Conservation (phyloP, 306 rosid genomes). For the Prunus mume region DNA sequence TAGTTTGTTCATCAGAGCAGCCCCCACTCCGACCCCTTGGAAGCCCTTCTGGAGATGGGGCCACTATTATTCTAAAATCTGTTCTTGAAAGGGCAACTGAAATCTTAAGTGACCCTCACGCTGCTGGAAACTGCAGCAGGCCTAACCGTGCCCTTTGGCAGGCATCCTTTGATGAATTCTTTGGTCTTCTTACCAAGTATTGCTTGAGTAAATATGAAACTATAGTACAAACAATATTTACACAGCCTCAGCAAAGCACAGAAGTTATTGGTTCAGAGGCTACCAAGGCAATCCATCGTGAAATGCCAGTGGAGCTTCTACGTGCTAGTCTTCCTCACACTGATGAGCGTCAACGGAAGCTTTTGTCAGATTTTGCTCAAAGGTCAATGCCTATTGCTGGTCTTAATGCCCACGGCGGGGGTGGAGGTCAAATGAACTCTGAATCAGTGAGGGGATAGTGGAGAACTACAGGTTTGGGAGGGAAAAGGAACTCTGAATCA, state of each 20-base stretch:
- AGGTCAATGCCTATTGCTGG: constrained; percentile 74
- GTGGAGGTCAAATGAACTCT: constrained; percentile 61
- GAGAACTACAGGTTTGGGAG: too few species aligned
- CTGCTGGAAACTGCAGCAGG: constrained; percentile 60
- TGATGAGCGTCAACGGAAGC: constrained; percentile 52
- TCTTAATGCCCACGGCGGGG: constrained; percentile 42
- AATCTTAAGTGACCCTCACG: constrained; percentile 68
- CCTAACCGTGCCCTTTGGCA: constrained; percentile 90
- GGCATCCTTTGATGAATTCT: constrained; percentile 88
- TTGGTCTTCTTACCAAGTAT: constrained; percentile 75
- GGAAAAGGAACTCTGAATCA: constrained; percentile 80
- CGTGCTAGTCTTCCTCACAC: constrained; percentile 99
- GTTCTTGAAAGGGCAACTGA: constrained; percentile 90
- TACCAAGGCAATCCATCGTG: constrained; percentile 68
- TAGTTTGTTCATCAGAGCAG: constrained; percentile 84
- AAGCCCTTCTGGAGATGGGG: constrained; percentile 86
- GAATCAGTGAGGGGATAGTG: constrained; percentile 61
- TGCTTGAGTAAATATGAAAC: constrained; percentile 80
- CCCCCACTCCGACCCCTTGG: constrained; percentile 98
- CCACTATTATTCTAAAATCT: constrained; percentile 71
- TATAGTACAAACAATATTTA: constrained; percentile 57
- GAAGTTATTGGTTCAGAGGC: constrained; percentile 63
- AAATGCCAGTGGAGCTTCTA: constrained; percentile 97
- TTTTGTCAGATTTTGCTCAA: constrained; percentile 76
- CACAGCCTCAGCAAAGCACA: constrained; percentile 55